These are phyloP conservation scores for Epichloe uncinata DNA, from an alignment of 2,329 filamentous ascomycete species.

Conservation along the genomic window DNA sequence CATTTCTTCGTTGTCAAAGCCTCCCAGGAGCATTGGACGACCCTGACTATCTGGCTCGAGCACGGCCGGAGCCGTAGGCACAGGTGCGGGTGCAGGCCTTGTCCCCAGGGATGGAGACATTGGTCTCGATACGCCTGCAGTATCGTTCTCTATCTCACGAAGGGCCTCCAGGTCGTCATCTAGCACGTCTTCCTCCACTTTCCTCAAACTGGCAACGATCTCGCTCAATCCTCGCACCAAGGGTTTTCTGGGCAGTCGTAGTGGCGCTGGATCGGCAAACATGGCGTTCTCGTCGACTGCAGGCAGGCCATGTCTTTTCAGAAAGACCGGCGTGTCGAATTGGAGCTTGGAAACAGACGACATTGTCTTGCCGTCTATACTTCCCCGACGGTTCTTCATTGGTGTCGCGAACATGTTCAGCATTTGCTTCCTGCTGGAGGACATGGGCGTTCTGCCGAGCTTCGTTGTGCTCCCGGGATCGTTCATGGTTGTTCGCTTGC, in stretches of 20 bases:
- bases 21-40: slow-evolving; percentile 36
- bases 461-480: slow-evolving; percentile 18
- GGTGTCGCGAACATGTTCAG: slow-evolving; percentile 55
- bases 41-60: slow-evolving; percentile 28
- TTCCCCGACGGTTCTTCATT: slow-evolving; percentile 33
- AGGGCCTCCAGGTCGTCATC: slow-evolving; percentile 66
- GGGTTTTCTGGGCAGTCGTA: slow-evolving; percentile 43
- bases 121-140: slow-evolving; percentile 12
- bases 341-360: slow-evolving; percentile 40
- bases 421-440: slow-evolving; percentile 45
- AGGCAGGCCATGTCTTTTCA: slow-evolving; percentile 36
- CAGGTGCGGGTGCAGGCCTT: slow-evolving; percentile 18
- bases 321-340: slow-evolving; percentile 59
- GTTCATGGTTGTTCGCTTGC: slow-evolving; percentile 24
- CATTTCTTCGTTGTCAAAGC: slow-evolving; percentile 48
- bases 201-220: slow-evolving; percentile 57
- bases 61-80: not conserved
- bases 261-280: slow-evolving; percentile 33
- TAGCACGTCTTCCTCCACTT: slow-evolving; percentile 53
- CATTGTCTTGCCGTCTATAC: slow-evolving; percentile 29
- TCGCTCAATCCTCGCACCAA: slow-evolving; percentile 59
- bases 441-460: slow-evolving; percentile 37
- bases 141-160: slow-evolving; percentile 51
- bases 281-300: slow-evolving; percentile 43
- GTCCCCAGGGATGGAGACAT: slow-evolving; percentile 11